Evolutionary conservation across 208 protist genomes (phyloP).

Genomic region (Acanthamoeba sp.): DNA sequence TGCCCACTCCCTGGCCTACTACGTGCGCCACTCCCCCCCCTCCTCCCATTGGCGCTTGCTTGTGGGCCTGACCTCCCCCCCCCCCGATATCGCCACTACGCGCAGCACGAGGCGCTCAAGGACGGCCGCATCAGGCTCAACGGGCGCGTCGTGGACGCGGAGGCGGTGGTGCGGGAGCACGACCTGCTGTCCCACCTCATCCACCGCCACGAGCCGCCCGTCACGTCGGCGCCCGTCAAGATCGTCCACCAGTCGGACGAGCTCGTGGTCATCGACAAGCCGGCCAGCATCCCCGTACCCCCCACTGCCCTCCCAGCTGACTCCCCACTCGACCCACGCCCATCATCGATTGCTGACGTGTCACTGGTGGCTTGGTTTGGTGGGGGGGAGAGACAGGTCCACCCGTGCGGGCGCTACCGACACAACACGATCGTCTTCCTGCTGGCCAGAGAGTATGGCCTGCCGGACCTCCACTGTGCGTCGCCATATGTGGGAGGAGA

Average conservation of each 20-base stretch:
- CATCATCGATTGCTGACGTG: too few relatives aligned
- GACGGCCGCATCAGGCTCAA: background rate
- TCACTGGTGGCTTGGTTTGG: too few relatives aligned
- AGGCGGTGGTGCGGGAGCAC: conserved; percentile 77
- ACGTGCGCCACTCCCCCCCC: conserved; percentile 75
- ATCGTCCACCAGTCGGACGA: conserved; percentile 85
- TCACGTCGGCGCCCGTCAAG: conserved; percentile 84
- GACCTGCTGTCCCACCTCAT: conserved; percentile 93
- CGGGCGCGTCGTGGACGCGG: background rate
- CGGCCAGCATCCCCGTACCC: conserved; percentile 83
- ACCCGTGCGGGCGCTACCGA: conserved; percentile 94
- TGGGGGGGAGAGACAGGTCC: conserved; percentile 63
- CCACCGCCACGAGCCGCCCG: conserved; percentile 95
- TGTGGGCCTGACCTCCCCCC: too few relatives aligned
- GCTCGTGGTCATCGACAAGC: conserved; percentile 85
- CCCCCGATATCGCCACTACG: too few relatives aligned
- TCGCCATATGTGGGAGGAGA: too few relatives aligned
- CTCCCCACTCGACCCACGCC: background rate
- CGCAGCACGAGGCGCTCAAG: background rate
- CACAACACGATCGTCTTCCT: conserved; percentile 95
- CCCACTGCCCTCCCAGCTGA: conserved; percentile 83
- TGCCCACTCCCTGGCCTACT: conserved; percentile 92
- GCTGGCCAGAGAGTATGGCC: conserved; percentile 87
- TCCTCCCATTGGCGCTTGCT: background rate
- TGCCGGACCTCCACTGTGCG: conserved; percentile 76